Percentiles rank a stretch among this genome's conserved stretches.
phyloP scores from a whole-genome alignment of 2,329 filamentous ascomycete species.

The Pseudocercospora pini-densiflorae region DNA sequence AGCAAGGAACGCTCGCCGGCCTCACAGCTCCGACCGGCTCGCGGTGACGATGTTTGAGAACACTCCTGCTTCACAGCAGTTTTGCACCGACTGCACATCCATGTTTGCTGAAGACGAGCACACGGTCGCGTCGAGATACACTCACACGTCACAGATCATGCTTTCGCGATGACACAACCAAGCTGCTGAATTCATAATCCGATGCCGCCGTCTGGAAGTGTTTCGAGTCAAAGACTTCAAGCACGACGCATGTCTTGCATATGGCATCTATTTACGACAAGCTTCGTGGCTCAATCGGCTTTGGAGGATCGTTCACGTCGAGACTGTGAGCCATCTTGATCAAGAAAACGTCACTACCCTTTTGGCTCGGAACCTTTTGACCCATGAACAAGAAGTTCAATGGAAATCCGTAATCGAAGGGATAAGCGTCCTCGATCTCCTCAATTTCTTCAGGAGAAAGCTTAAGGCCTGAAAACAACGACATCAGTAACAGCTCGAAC shows the following conservation, averaged over 20 bases:
- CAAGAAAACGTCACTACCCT: slow-evolving; percentile 40
- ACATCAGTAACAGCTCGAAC: neutral
- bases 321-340: slow-evolving; percentile 25
- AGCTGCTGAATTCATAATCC: neutral
- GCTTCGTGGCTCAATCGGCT: slow-evolving; percentile 25
- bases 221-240: neutral
- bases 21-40: neutral
- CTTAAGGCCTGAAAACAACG: slow-evolving; percentile 44
- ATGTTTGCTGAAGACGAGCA: neutral
- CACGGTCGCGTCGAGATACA: neutral
- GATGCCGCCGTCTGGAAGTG: neutral
- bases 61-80: neutral
- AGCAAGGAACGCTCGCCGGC: slow-evolving; percentile 15
- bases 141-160: neutral
- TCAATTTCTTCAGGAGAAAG: slow-evolving; percentile 66
- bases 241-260: slow-evolving; percentile 1
- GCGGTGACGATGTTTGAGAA: neutral
- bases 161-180: neutral
- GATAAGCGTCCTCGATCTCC: slow-evolving; percentile 65
- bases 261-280: neutral
- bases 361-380: slow-evolving; percentile 26
- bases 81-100: slow-evolving; percentile 2
- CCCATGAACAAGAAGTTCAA: slow-evolving; percentile 57
- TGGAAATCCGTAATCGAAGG: slow-evolving; percentile 71
- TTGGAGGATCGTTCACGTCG: slow-evolving; percentile 19